phyloP scores from a whole-genome alignment of 192 early-diverging fungal genomes.

The Podila epigama region DNA sequence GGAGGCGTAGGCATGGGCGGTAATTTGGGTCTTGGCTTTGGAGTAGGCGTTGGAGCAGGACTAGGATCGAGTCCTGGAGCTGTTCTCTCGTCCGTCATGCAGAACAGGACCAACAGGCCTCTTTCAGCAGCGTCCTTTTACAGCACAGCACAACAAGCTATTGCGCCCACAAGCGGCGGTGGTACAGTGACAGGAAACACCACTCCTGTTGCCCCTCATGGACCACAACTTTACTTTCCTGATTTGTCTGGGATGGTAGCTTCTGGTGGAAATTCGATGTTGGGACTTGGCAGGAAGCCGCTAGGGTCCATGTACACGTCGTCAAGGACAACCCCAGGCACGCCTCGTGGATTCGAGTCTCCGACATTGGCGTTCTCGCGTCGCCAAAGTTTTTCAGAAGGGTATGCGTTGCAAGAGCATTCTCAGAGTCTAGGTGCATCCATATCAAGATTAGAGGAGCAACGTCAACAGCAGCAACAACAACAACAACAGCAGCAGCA shows the following conservation, averaged over 20 bases:
- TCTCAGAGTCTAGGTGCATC: not conserved
- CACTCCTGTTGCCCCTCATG: not conserved
- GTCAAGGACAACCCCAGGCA: slow-evolving; percentile 31
- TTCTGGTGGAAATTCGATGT: slow-evolving; percentile 32
- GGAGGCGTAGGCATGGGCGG: slow-evolving; percentile 5
- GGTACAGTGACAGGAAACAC: not conserved
- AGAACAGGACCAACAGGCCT: slow-evolving; percentile 17
- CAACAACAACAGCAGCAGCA: not conserved
- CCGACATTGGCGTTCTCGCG: slow-evolving; percentile 32
- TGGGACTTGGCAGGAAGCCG: slow-evolving; percentile 12
- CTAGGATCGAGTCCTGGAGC: slow-evolving; percentile 10
- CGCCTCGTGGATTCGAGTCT: slow-evolving; percentile 40
- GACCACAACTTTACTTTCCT: slow-evolving; percentile 26
- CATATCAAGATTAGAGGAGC: not conserved
- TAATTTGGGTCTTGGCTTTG: slow-evolving; percentile 20
- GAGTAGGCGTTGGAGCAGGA: slow-evolving; percentile 17
- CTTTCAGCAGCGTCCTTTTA: slow-evolving; percentile 37
- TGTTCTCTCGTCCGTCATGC: slow-evolving; percentile 41
- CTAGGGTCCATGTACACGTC: slow-evolving; percentile 2
- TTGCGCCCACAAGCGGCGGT: not conserved
- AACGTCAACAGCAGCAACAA: not conserved
- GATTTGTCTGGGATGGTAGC: slow-evolving; percentile 30
- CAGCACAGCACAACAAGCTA: slow-evolving; percentile 18
- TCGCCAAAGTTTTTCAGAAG: slow-evolving; percentile 37
- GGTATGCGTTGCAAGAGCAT: not conserved